Percentiles rank a stretch among this genome's conserved stretches.
Conservation (phyloP, 768 basidiomycete genomes). For the Guyanaporus albipodus region DNA sequence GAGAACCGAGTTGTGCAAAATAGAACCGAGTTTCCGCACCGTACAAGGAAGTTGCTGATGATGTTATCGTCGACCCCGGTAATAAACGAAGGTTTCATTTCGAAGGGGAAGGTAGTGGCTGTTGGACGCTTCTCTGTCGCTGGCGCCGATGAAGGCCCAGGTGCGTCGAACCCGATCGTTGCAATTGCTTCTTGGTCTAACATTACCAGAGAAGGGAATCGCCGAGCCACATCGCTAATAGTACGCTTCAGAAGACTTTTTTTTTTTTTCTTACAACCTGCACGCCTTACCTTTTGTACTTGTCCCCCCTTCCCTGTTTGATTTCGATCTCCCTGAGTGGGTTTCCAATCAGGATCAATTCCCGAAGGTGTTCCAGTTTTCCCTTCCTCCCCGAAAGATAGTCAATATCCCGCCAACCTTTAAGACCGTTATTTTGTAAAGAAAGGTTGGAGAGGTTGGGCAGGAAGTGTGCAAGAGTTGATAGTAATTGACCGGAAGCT, state of each 20-base stretch:
- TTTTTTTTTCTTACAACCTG: background rate
- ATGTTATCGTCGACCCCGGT: conserved; percentile 66
- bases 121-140: conserved; percentile 40
- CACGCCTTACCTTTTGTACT: conserved; percentile 61
- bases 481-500: conserved; percentile 52
- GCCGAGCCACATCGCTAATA: conserved; percentile 70
- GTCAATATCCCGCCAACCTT: conserved; percentile 67
- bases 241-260: conserved; percentile 3
- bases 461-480: conserved; percentile 65
- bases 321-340: conserved; percentile 65
- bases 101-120: conserved; percentile 73
- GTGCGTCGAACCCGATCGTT: conserved; percentile 74
- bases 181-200: conserved; percentile 80
- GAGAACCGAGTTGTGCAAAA: background rate
- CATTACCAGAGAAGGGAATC: conserved; percentile 78
- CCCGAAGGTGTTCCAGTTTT: conserved; percentile 60
- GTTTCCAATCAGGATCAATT: conserved; percentile 71
- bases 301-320: conserved; percentile 51
- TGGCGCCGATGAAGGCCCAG: conserved; percentile 47
- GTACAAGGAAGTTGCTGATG: conserved; percentile 73
- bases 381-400: conserved; percentile 54
- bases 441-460: conserved; percentile 80
- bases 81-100: conserved; percentile 70
- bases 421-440: conserved; percentile 71
- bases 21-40: conserved; percentile 42